These are phyloP conservation scores for Quercus robur DNA, from an alignment of 306 rosid species.

Conservation along the genomic window DNA sequence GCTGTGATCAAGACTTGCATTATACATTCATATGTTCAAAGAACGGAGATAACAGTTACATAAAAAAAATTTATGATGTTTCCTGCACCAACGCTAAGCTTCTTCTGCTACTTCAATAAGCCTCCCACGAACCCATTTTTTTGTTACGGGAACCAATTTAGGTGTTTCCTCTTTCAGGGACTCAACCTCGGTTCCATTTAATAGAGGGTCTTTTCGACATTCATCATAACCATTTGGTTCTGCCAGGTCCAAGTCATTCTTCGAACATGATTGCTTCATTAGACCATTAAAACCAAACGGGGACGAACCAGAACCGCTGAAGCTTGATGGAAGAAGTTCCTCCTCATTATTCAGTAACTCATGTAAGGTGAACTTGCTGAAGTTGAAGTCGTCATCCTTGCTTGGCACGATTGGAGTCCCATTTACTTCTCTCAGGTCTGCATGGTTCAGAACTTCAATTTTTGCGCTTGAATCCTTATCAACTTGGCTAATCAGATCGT, in stretches of 20 bases:
- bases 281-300: conserved; percentile 34
- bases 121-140: conserved; percentile 89
- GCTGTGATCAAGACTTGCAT: neutral
- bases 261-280: conserved; percentile 21
- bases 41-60: conserved; percentile 14
- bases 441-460: conserved; percentile 24
- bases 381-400: conserved; percentile 33
- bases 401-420: conserved; percentile 42
- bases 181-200: conserved; percentile 35
- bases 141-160: conserved; percentile 36
- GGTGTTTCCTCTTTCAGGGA: conserved; percentile 31
- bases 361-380: conserved; percentile 38
- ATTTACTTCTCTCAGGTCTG: conserved; percentile 39
- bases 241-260: conserved; percentile 10
- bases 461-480: conserved; percentile 17
- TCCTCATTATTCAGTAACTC: conserved; percentile 40
- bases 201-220: conserved; percentile 24
- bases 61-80: neutral
- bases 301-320: conserved; percentile 33
- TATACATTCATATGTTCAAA: neutral
- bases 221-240: conserved; percentile 32
- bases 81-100: conserved; percentile 23
- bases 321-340: conserved; percentile 24
- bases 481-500: conserved; percentile 19
- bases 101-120: conserved; percentile 66